phyloP scores from a whole-genome alignment of 148 eudicot genomes.

The Diospyros kaki region DNA sequence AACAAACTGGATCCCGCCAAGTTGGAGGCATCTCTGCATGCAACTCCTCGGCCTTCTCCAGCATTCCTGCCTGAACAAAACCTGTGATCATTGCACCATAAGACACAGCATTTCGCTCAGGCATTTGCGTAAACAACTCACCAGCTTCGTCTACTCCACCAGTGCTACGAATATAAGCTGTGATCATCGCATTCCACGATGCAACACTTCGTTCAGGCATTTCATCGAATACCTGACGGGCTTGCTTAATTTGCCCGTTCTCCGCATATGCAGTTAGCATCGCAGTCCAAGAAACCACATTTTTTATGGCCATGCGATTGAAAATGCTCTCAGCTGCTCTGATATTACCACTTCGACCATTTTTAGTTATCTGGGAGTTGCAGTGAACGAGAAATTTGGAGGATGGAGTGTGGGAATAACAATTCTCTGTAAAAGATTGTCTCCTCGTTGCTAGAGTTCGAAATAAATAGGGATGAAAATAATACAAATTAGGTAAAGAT shows the following conservation, averaged over 20 bases:
- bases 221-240: constrained; percentile 53
- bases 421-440: no score
- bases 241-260: constrained; percentile 37
- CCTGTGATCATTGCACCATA: constrained; percentile 56
- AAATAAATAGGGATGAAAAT: no score
- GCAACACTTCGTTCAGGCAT: constrained; percentile 53
- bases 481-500: no score
- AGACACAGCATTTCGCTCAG: constrained; percentile 44
- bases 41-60: constrained; percentile 45
- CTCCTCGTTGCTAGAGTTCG: no score
- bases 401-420: no score
- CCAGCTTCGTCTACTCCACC: constrained; percentile 31
- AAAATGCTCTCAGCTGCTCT: constrained; percentile 44
- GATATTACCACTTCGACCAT: constrained; percentile 47
- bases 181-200: constrained; percentile 67
- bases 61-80: constrained; percentile 34
- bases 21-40: constrained; percentile 29
- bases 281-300: constrained; percentile 50
- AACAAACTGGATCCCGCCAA: constrained; percentile 59
- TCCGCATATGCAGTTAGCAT: constrained; percentile 41
- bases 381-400: constrained; percentile 20
- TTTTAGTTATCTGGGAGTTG: constrained; percentile 48
- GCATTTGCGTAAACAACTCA: constrained; percentile 49
- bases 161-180: constrained; percentile 32
- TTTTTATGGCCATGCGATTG: constrained; percentile 34